Base-by-base conservation (phyloP, 305 asterid genomes). In the Fraxinus ornus region DNA sequence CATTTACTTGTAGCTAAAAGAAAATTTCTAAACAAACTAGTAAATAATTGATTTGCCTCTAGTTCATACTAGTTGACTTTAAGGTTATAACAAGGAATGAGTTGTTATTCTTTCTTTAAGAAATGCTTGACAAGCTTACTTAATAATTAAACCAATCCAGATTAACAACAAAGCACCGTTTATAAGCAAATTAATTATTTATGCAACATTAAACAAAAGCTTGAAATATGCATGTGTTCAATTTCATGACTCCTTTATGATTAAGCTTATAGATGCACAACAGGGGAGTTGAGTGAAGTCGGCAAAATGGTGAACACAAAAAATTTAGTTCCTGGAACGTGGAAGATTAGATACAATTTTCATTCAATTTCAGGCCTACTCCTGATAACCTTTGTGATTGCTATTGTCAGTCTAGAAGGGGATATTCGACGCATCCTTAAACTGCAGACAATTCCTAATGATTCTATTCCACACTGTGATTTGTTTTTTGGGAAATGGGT, bases 401-500 rank as follows among this genome's bases (percentile, higher is more conserved):
- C 49, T 37, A 75, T 83, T 55, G 80, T 87, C 73, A 57, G 79
- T 57, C 86, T 79, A 9, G 66, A 64, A 2, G 35, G 60, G 2
- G 79, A 80, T 3, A 76, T 74, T 70, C 73, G 68, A 24, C 28
- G 36, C 74, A 9, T 30, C 44, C 17, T 39, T 6, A 57, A 19
- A 70, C 17, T 3, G 21, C 39, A 5, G 47, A 32, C 24, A 7
- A 55, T 44, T 44, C 57, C 21, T 6, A 68, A 78, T 41, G 62
- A 7, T 26, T 28, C 86, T 7, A 44, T 7, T 30, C 49, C 74
- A 32, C 76, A 57, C 15, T 86, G 91, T 64, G 30, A 87, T 24
- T 84, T 90, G 76, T 90, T 81, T 55, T 74, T 84, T 0, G 91
- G 93, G 12, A 81, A 21, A 83, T 88, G 91, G 93, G 76, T 90